Percentiles rank a stretch among this genome's conserved stretches.
Evolutionary conservation across 352 stramenopile genomes (phyloP).

Genomic region (Phytophthora melonis): DNA sequence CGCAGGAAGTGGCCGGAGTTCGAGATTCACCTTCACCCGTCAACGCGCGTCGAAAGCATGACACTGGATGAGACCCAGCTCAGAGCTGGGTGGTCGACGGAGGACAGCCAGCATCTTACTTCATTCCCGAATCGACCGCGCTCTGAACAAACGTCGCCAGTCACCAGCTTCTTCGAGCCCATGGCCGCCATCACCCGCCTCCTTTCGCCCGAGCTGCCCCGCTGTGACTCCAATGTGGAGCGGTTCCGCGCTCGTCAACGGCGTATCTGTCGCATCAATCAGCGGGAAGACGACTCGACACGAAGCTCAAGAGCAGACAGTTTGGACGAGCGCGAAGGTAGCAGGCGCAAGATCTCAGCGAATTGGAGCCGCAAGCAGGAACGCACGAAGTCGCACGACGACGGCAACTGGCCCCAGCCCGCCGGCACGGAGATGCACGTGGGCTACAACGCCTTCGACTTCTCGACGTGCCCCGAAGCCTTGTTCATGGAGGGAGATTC

Average conservation of each 20-base stretch:
- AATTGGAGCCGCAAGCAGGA: slow-evolving; percentile 14
- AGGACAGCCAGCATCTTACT: too few relatives aligned
- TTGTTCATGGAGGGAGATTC: slow-evolving; percentile 11
- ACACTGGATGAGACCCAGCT: not conserved
- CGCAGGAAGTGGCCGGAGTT: not conserved
- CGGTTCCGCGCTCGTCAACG: slow-evolving; percentile 35
- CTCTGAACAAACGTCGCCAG: not conserved
- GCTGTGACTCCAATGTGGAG: slow-evolving; percentile 21
- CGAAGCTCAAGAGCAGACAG: not conserved
- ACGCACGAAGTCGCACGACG: not conserved
- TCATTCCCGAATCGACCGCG: not conserved
- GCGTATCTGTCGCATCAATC: slow-evolving; percentile 25
- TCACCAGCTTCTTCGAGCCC: not conserved
- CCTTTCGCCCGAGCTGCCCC: not conserved
- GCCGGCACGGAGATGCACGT: slow-evolving; percentile 26
- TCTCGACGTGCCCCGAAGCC: slow-evolving; percentile 30
- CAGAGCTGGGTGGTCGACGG: too few relatives aligned
- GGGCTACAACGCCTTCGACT: slow-evolving; percentile 44
- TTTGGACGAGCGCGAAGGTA: slow-evolving; percentile 17
- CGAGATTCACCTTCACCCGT: not conserved
- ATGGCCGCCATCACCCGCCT: not conserved
- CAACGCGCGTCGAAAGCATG: not conserved
- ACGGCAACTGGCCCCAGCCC: slow-evolving; percentile 2
- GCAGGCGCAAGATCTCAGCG: slow-evolving; percentile 36
- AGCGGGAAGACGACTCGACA: not conserved